Percentiles rank a stretch among this genome's conserved stretches.
Conservation (phyloP, 1,284 basidiomycete genomes). For the Abortiporus biennis region DNA sequence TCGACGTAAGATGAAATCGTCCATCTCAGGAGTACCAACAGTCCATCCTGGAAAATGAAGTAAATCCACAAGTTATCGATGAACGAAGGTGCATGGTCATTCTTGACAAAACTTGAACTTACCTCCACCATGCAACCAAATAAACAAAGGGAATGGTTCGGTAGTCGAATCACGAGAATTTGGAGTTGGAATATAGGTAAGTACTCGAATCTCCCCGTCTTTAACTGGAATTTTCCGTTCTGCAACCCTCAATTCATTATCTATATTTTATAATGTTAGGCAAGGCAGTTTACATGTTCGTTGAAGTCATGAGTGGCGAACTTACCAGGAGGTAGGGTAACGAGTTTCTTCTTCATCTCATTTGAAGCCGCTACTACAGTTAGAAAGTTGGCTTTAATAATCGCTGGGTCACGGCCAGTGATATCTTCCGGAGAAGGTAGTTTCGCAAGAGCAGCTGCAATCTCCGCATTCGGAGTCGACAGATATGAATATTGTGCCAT, state of each 20-base stretch:
- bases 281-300: too few species aligned
- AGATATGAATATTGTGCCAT: too few species aligned
- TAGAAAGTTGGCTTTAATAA: too few species aligned
- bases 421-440: neutral
- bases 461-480: neutral
- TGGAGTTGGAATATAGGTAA: neutral
- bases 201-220: conserved; percentile 4
- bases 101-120: neutral
- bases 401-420: too few species aligned
- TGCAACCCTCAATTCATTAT: neutral
- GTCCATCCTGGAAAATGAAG: conserved; percentile 8
- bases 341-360: too few species aligned
- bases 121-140: conserved; percentile 6
- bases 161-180: neutral
- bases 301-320: too few species aligned
- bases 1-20: conserved; percentile 14
- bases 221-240: neutral
- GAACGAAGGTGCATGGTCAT: neutral
- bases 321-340: too few species aligned
- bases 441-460: neutral
- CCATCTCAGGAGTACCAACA: conserved; percentile 11
- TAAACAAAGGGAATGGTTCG: conserved; percentile 1
- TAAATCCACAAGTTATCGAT: neutral
- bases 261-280: neutral
- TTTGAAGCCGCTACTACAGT: too few species aligned